phyloP scores from a whole-genome alignment of 352 stramenopile species.

The Phytophthora litchii region DNA sequence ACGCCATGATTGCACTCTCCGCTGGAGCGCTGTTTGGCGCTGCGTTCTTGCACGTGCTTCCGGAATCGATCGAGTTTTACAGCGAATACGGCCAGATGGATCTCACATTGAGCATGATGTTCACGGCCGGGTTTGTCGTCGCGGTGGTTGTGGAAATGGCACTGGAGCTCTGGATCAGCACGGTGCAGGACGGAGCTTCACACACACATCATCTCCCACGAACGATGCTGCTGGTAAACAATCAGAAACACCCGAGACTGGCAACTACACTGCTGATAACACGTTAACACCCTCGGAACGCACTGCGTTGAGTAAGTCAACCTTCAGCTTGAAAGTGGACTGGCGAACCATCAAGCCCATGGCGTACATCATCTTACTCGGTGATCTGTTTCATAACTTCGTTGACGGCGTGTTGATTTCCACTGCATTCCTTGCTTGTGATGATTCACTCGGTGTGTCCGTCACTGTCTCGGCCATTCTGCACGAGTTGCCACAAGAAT shows the following conservation, averaged over 20 bases:
- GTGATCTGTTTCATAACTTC: constrained; percentile 91
- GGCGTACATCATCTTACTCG: constrained; percentile 79
- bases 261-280: constrained; percentile 21
- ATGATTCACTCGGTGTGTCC: constrained; percentile 47
- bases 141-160: constrained; percentile 65
- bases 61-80: constrained; percentile 75
- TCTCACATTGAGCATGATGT: constrained; percentile 56
- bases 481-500: constrained; percentile 88
- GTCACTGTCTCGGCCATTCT: constrained; percentile 78
- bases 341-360: constrained; percentile 54
- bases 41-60: constrained; percentile 78
- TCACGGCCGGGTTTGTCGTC: constrained; percentile 71
- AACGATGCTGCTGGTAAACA: constrained; percentile 24
- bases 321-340: constrained; percentile 39
- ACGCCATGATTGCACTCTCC: constrained; percentile 62
- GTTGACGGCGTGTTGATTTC: constrained; percentile 81
- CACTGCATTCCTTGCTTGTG: constrained; percentile 58
- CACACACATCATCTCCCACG: constrained; percentile 26
- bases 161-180: constrained; percentile 46
- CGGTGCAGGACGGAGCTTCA: constrained; percentile 34
- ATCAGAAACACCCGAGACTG: constrained; percentile 29
- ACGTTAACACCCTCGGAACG: not conserved
- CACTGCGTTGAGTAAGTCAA: constrained; percentile 25
- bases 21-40: constrained; percentile 74
- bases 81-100: constrained; percentile 58